phyloP scores from a whole-genome alignment of 108 stramenopile species.

The Halocafeteria seosinensis region DNA sequence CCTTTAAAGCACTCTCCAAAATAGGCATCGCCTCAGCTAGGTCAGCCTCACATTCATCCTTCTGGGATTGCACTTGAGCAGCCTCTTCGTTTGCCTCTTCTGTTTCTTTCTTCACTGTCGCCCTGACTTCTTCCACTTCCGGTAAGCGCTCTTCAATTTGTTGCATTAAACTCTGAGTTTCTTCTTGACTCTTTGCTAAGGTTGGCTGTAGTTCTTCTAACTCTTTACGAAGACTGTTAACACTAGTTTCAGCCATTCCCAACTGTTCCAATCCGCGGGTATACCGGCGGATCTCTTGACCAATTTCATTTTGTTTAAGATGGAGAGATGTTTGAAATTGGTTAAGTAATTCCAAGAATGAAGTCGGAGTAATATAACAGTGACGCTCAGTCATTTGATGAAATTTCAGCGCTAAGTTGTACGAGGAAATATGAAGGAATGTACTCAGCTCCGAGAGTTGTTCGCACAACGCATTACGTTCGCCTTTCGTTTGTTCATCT shows the following conservation, averaged over 20 bases:
- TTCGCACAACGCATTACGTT: no score
- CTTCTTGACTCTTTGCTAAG: conserved; percentile 19
- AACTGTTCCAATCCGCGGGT: conserved; percentile 38
- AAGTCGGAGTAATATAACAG: conserved; percentile 52
- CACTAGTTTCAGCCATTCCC: conserved; percentile 29
- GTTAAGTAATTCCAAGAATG: conserved; percentile 41
- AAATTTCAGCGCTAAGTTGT: conserved; percentile 25
- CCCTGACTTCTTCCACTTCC: conserved; percentile 32
- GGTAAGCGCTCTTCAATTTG: conserved; percentile 41
- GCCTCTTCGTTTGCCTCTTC: conserved; percentile 27
- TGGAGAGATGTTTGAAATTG: conserved; percentile 38
- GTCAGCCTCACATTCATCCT: conserved; percentile 34
- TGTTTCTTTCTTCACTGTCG: conserved; percentile 31
- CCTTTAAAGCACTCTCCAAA: conserved; percentile 32
- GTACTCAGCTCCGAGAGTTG: conserved; percentile 31
- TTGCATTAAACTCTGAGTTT: conserved; percentile 35
- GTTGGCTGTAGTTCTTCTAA: conserved; percentile 37
- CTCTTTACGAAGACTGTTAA: conserved; percentile 24
- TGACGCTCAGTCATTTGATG: conserved; percentile 16
- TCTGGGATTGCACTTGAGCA: conserved; percentile 16
- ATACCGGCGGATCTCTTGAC: conserved; percentile 20
- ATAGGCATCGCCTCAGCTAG: conserved; percentile 47
- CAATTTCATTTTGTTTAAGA: conserved; percentile 21
- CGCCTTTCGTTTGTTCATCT: no score
- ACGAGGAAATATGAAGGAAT: conserved; percentile 29